phyloP scores from a whole-genome alignment of 345 rosid species.

The Pistacia atlantica region DNA sequence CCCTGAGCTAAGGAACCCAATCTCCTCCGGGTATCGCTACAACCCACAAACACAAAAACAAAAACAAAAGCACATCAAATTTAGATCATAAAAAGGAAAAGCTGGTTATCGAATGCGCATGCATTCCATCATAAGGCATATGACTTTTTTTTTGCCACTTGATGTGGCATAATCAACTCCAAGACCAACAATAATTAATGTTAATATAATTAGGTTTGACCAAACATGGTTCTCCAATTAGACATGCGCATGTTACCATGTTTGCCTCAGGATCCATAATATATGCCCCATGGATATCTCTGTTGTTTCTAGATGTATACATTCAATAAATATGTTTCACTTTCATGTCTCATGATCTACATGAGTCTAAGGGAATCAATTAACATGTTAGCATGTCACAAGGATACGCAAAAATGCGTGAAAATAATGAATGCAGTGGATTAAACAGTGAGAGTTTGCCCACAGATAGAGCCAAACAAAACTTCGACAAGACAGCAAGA shows the following conservation, averaged over 20 bases:
- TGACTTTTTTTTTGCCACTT: neutral
- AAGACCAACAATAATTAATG: neutral
- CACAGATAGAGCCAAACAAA: neutral
- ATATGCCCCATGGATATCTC: conserved; percentile 32
- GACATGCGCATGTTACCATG: conserved; percentile 67
- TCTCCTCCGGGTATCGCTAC: conserved; percentile 66
- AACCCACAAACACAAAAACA: neutral
- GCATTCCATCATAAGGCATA: no score
- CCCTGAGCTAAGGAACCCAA: conserved; percentile 55
- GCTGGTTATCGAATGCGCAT: no score
- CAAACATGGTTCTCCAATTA: conserved; percentile 10
- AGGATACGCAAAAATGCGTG: no score
- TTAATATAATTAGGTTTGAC: neutral
- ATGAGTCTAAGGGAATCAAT: neutral
- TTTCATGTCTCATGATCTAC: conserved; percentile 36
- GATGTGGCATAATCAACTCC: conserved; percentile 1
- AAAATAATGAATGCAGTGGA: neutral
- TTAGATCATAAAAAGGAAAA: neutral
- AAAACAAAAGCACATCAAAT: no score
- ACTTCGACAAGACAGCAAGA: neutral
- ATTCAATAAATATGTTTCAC: conserved; percentile 68
- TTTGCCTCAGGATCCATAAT: conserved; percentile 33
- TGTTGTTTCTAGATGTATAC: conserved; percentile 35
- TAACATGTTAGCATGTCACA: neutral
- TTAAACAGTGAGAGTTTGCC: neutral